phyloP scores from a whole-genome alignment of 345 rosid genomes.

The Murraya paniculata region DNA sequence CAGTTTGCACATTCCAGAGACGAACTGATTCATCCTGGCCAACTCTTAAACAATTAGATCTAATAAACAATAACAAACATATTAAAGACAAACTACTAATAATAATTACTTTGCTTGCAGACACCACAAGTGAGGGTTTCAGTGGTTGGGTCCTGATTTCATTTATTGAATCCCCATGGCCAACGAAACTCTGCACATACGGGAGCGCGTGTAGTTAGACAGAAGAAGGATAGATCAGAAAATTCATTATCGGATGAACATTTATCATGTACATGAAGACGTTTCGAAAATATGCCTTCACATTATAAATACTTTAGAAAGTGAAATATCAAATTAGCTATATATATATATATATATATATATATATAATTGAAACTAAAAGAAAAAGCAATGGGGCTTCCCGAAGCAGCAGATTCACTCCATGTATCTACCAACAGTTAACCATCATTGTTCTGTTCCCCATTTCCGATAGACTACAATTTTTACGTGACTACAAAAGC shows the following conservation, averaged over 20 bases:
- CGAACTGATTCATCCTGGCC: constrained; percentile 93
- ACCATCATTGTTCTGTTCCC: not conserved
- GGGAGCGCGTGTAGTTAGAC: not conserved
- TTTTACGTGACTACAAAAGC: not conserved
- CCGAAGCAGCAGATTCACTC: not conserved
- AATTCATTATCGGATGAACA: not conserved
- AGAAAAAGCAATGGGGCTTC: not conserved
- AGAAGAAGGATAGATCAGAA: not conserved
- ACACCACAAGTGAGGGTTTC: constrained; percentile 81
- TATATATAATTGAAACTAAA: not conserved
- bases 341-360: too few species aligned
- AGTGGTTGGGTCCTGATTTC: constrained; percentile 94
- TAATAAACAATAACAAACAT: constrained; percentile 12
- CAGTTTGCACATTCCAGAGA: constrained; percentile 93
- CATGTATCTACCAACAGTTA: not conserved
- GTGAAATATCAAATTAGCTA: not conserved
- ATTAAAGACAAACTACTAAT: not conserved
- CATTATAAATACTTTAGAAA: not conserved
- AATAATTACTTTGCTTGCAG: constrained; percentile 84
- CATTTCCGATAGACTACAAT: not conserved
- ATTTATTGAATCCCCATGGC: constrained; percentile 94
- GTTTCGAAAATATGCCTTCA: not conserved
- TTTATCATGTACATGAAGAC: not conserved
- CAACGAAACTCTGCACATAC: constrained; percentile 80
- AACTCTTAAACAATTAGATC: constrained; percentile 20